These are phyloP conservation scores for Botrytis aclada DNA, from an alignment of 2,329 filamentous ascomycete genomes.

Conservation along the genomic window DNA sequence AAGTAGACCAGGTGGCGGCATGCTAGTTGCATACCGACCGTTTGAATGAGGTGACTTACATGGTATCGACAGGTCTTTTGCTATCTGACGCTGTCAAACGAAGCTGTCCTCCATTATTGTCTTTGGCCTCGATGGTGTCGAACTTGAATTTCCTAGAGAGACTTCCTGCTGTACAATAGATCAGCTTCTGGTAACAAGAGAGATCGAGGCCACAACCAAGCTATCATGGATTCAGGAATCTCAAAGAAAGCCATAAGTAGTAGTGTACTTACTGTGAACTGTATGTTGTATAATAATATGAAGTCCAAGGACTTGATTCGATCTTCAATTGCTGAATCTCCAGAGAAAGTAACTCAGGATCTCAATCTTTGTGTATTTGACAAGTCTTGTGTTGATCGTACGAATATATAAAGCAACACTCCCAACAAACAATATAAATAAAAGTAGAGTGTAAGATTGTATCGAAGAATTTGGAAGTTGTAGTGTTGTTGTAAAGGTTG, in stretches of 20 bases:
- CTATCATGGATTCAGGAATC: not conserved
- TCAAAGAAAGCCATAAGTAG: not conserved
- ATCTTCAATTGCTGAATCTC: not conserved
- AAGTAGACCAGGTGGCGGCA: conserved; percentile 41
- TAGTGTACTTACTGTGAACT: not conserved
- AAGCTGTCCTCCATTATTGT: not conserved
- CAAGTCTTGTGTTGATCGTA: not conserved
- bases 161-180: not conserved
- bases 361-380: too few species aligned
- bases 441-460: not conserved
- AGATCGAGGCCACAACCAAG: not conserved
- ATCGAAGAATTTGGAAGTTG: not conserved
- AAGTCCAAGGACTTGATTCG: not conserved
- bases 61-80: not conserved
- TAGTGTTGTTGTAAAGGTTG: not conserved
- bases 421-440: accelerated
- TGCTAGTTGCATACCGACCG: not conserved
- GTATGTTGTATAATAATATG: too few species aligned
- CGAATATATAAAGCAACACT: not conserved
- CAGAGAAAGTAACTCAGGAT: not conserved
- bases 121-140: not conserved
- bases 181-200: not conserved
- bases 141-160: not conserved
- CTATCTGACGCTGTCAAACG: not conserved
- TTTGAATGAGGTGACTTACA: not conserved